Evolutionary conservation across 169 alveolate species (phyloP), one percentile per base, ranked within the genome.

Genomic region (Babesia ovis): DNA sequence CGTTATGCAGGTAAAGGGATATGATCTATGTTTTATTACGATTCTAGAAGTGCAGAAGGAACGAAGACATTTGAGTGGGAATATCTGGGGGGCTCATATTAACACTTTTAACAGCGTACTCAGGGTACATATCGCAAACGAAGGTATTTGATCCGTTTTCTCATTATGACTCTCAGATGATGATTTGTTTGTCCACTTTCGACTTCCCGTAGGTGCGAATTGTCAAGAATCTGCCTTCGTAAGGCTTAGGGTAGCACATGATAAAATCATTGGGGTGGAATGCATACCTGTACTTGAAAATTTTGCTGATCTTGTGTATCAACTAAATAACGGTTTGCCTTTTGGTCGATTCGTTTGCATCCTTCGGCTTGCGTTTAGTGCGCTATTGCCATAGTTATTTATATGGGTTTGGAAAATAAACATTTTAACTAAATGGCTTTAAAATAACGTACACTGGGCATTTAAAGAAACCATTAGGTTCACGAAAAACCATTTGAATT

Each of bases 331-430:
- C 12, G 77, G 86, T 20, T 31, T 77, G 43, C 74, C 31, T 1
- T 57, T 77, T 20, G 86, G 86, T 11, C 42, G 46, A 31, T 77
- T 77, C 60, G 16, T 77, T 12, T 68, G 80, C 68, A n/a, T n/a
- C n/a, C n/a, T n/a, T n/a, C n/a, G n/a, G n/a, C n/a, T n/a, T n/a
- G n/a, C n/a, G n/a, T n/a, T n/a, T n/a, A n/a, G n/a, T n/a, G n/a
- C n/a, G n/a, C n/a, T n/a, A n/a, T n/a, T n/a, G n/a, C n/a, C n/a
- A n/a, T n/a, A n/a, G n/a, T n/a, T n/a, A n/a, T n/a, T n/a, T n/a
- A n/a, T n/a, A n/a, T n/a, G n/a, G n/a, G n/a, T n/a, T n/a, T n/a
- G n/a, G n/a, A n/a, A n/a, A n/a, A n/a, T n/a, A n/a, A n/a, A n/a
- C n/a, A n/a, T n/a, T n/a, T n/a, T n/a, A n/a, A n/a, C n/a, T n/a